phyloP scores from a whole-genome alignment of 768 basidiomycete genomes.

The Leccinum pellstonianum region DNA sequence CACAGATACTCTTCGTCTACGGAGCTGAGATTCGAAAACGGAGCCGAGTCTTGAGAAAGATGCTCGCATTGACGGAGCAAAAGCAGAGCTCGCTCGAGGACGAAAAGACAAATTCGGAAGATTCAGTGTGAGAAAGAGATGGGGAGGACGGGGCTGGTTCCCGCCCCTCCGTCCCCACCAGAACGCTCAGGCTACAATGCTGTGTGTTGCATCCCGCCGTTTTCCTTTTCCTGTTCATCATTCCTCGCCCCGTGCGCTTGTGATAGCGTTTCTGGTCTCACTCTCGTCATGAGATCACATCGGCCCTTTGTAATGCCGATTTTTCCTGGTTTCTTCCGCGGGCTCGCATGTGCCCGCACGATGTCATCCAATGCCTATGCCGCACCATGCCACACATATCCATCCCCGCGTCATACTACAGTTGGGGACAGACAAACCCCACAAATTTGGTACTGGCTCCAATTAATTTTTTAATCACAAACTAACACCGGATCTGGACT shows the following conservation, averaged over 20 bases:
- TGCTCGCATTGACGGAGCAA: constrained; percentile 18
- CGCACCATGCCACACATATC: background rate
- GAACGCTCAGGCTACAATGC: background rate
- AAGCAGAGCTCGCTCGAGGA: background rate
- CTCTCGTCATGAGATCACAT: background rate
- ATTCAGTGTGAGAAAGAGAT: background rate
- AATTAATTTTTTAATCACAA: too few species aligned
- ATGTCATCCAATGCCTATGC: background rate
- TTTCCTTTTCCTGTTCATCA: background rate
- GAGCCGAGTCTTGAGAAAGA: constrained; percentile 27
- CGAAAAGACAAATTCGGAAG: background rate
- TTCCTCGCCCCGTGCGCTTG: background rate
- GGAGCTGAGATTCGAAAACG: constrained; percentile 34
- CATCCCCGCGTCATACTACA: background rate
- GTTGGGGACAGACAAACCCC: background rate
- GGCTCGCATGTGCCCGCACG: too few species aligned
- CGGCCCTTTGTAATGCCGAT: background rate
- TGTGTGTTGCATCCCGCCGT: background rate
- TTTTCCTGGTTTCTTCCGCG: background rate
- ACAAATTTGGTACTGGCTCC: too few species aligned
- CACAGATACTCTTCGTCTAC: constrained; percentile 32
- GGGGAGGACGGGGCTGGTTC: background rate
- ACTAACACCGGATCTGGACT: too few species aligned
- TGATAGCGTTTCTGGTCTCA: background rate
- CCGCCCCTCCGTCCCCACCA: background rate